Evolutionary conservation across 2,329 filamentous ascomycete species (phyloP).

Genomic region (Aspergillus sp.): DNA sequence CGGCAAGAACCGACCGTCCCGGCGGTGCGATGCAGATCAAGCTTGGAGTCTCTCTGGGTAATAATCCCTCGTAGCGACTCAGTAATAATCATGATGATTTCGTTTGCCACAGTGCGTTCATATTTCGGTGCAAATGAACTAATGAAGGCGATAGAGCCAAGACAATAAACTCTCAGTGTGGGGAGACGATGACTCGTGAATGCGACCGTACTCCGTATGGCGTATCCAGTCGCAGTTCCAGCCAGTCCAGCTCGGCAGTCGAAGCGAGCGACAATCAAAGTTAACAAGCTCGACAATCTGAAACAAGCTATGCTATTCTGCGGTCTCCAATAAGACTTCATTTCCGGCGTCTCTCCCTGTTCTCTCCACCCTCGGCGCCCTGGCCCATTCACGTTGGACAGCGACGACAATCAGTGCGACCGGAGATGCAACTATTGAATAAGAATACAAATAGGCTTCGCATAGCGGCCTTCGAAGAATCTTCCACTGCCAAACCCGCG

Average conservation of each 20-base stretch:
- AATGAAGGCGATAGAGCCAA: not conserved
- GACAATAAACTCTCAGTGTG: not conserved
- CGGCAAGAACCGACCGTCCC: not conserved
- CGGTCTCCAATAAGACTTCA: not conserved
- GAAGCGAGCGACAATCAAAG: conserved; percentile 22
- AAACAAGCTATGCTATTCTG: conserved; percentile 11
- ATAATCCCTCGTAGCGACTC: not conserved
- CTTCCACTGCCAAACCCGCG: not conserved
- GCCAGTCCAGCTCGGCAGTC: no score
- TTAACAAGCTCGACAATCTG: conserved; percentile 12
- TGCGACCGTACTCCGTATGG: not conserved
- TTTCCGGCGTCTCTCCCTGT: not conserved
- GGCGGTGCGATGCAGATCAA: not conserved
- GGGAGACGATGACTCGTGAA: not conserved
- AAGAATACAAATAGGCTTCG: conserved; percentile 8
- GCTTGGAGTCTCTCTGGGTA: not conserved
- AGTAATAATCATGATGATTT: no score
- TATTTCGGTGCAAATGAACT: not conserved
- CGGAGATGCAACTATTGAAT: conserved; percentile 6
- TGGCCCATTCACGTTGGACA: not conserved
- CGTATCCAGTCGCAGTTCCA: not conserved
- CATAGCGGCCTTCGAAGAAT: conserved; percentile 8
- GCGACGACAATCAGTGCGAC: conserved; percentile 1
- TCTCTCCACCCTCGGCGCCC: not conserved
- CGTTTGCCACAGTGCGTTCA: no score